A percentile compares a stretch with the other conserved stretches of the same genome.
These are phyloP conservation scores for Ailanthus altissimus DNA, from an alignment of 345 rosid species.

Conservation along the genomic window DNA sequence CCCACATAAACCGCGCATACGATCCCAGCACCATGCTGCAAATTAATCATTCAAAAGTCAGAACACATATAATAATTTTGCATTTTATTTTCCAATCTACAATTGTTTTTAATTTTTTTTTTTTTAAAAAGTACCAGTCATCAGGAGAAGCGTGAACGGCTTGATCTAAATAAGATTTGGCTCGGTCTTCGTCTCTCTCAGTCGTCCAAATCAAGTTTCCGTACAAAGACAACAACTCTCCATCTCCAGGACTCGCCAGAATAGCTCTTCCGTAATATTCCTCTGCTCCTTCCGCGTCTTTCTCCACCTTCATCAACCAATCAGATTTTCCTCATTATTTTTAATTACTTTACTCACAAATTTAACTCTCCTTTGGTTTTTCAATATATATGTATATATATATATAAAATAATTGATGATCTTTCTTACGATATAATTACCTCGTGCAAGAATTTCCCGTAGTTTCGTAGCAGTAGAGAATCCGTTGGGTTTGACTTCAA, in stretches of 20 bases:
- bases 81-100: too few species aligned
- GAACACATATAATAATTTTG: too few species aligned
- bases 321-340: background rate
- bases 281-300: slow-evolving; percentile 59
- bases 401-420: too few species aligned
- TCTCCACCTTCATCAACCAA: slow-evolving; percentile 53
- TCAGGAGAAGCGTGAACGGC: slow-evolving; percentile 67
- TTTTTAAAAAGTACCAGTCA: slow-evolving; percentile 51
- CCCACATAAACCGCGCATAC: slow-evolving; percentile 91
- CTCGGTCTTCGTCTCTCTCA: slow-evolving; percentile 56
- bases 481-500: slow-evolving; percentile 64
- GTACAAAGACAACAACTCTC: slow-evolving; percentile 67
- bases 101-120: too few species aligned
- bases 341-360: background rate
- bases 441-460: slow-evolving; percentile 75
- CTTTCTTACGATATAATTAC: slow-evolving; percentile 30
- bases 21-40: slow-evolving; percentile 79
- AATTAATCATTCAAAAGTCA: background rate
- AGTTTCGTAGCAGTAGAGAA: slow-evolving; percentile 69
- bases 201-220: slow-evolving; percentile 82
- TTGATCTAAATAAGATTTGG: slow-evolving; percentile 68
- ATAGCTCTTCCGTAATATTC: slow-evolving; percentile 82
- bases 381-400: too few species aligned
- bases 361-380: too few species aligned
- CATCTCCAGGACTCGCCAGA: slow-evolving; percentile 75